phyloP scores from a whole-genome alignment of 352 stramenopile species.

The Phytophthora syringae region DNA sequence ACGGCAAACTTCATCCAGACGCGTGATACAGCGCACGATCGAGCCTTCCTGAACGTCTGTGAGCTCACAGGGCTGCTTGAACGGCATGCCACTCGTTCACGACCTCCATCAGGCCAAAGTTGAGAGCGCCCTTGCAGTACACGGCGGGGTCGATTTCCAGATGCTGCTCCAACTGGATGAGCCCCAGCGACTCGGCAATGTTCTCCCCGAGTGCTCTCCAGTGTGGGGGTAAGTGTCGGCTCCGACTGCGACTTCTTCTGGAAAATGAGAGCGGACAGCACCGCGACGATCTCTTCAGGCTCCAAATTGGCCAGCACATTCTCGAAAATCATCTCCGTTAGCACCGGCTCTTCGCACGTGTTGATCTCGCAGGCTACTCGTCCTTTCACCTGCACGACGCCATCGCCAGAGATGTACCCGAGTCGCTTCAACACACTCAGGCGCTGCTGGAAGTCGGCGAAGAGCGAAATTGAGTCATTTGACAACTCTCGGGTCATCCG shows the following conservation, averaged over 20 bases:
- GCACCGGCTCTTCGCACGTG: constrained; percentile 97
- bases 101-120: constrained; percentile 95
- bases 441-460: constrained; percentile 97
- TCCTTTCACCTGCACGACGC: constrained; percentile 95
- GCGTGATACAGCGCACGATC: constrained; percentile 97
- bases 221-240: constrained; percentile 70
- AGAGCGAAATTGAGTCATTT: constrained; percentile 94
- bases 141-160: constrained; percentile 92
- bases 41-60: constrained; percentile 98
- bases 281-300: constrained; percentile 96
- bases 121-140: constrained; percentile 92
- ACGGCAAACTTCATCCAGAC: constrained; percentile 97
- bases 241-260: constrained; percentile 93
- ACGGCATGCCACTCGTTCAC: constrained; percentile 99
- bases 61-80: constrained; percentile 95
- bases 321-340: constrained; percentile 99
- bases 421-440: constrained; percentile 93
- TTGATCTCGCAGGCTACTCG: constrained; percentile 98
- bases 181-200: constrained; percentile 80
- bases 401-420: constrained; percentile 93
- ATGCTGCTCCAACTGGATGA: constrained; percentile 86
- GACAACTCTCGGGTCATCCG: constrained; percentile 70
- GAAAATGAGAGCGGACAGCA: constrained; percentile 97
- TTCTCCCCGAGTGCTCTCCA: constrained; percentile 84
- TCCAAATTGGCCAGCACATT: constrained; percentile 97